Base-by-base conservation (phyloP, 2,329 filamentous ascomycete genomes). In the Aureobasidium namibiae region DNA sequence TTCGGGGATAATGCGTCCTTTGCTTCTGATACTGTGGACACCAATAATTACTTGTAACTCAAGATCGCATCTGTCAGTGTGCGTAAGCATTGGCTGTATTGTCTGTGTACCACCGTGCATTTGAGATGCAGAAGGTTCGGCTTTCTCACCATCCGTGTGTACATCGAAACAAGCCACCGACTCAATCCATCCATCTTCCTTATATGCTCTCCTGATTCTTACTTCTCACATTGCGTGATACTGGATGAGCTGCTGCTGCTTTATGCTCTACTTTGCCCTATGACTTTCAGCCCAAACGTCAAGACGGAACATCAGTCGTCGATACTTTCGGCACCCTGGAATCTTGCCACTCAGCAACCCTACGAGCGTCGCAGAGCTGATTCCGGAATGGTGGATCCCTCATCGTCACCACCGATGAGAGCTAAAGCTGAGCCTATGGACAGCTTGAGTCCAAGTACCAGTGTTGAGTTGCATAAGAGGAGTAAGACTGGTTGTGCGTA, bases 1-100 rank as follows among this genome's bases (percentile, higher is more conserved):
- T 54, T 54, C 50, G 50, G 50, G 36, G 39, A 26, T 54, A 34
- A 54, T 54, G 50, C 50, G 33, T 54, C 38, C 16, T 33, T 36
- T 42, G 18, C 7, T 23, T 54, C 26, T 23, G 29, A 23, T 49
- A 31, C 46, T 31, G n/a, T 24, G 33, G 46, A 10, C 45, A 26
- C 11, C 45, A n/a, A n/a, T n/a, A n/a, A n/a, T n/a, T n/a, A n/a
- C n/a, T n/a, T n/a, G n/a, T n/a, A n/a, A n/a, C n/a, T n/a, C n/a
- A n/a, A n/a, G n/a, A n/a, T 52, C 24, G 24, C 33, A 52, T 52
- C 29, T 16, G 48, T 39, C 14, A 52, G 21, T 21, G 21, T 39
- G 24, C 48, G 21, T 34, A 39, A 21, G 24, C 29, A 36, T 31
- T 49, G 34, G 48, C 34, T 52, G 33, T 39, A 4, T 9, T 5